Evolutionary conservation across 148 eudicot genomes (phyloP).

Genomic region (Amaranthus hypochondriacus): DNA sequence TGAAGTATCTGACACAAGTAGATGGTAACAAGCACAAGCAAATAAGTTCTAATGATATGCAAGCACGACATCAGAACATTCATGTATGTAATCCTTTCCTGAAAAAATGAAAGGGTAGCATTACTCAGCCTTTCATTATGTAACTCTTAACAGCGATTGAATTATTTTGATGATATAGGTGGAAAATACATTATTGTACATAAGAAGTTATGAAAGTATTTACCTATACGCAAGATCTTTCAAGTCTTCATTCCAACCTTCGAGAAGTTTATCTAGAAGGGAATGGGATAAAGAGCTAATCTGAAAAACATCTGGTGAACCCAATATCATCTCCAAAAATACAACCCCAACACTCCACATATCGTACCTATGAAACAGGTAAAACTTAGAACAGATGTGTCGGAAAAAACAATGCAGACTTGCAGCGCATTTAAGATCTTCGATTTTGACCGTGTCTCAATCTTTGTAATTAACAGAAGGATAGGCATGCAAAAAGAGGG

Average conservation of each 20-base stretch:
- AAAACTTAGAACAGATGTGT: neutral
- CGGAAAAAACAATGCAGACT: neutral
- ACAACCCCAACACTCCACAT: conserved; percentile 99
- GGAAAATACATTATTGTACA: neutral
- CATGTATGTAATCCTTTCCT: neutral
- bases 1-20: no score
- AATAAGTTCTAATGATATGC: neutral
- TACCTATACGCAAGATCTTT: conserved; percentile 94
- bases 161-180: neutral
- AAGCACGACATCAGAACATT: neutral
- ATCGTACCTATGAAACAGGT: conserved; percentile 66
- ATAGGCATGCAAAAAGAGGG: neutral
- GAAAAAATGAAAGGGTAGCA: neutral
- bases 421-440: neutral
- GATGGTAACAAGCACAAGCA: neutral
- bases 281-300: conserved; percentile 69
- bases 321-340: conserved; percentile 77
- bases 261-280: conserved; percentile 79
- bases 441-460: neutral
- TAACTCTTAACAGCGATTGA: neutral
- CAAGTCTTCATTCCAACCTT: conserved; percentile 91
- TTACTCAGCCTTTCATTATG: neutral
- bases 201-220: neutral
- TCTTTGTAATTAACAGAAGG: neutral
- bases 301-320: conserved; percentile 94